Base-by-base conservation (phyloP, 1,139 yeast species). In the Debaryomyces udenii region DNA sequence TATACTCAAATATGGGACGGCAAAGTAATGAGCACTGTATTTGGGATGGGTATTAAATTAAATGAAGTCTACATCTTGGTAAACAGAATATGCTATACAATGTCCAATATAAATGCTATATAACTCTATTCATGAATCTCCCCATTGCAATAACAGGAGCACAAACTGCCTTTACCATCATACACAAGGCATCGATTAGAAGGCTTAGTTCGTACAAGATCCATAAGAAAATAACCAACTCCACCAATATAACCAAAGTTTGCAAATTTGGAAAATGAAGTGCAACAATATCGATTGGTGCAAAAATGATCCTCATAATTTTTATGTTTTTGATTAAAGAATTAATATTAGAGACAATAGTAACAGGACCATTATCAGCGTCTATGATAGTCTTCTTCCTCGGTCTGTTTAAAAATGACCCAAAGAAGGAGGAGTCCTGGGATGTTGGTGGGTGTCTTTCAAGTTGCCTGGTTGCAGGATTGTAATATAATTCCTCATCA, bases 141-240 rank as follows among this genome's bases (percentile, higher is more conserved):
- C 78, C 77, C 55, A 72, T 59, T 3, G 78, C 77, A 17, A 72
- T 70, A 70, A 73, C 68, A 4, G 78, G 78, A 2, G 77, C 75
- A 60, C 78, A 73, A 5, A 73, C 54, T 0, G 78, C 76, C 45
- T 68, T 68, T 10, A 73, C 67, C 63, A 70, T 70, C 74, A 70
- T 68, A 49, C 78, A 72, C 27, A 73, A 48, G 1, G 78, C 77
- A 51, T 72, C 76, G 4, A 73, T 60, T 46, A 73, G 60, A 31
- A 69, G 55, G 45, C 75, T 70, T 46, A 71, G 56, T 51, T 71
- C 76, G 47, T 69, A 73, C 31, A 72, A 53, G 2, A 71, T 56
- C 77, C 77, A 73, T 49, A 68, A 49, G 48, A 72, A 72, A 5
- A 72, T 62, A 31, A 58, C 57, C 40, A 73, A 53, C 47, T 73